Base-by-base conservation (phyloP, 2,329 filamentous ascomycete species). In the Trichoderma guizhouense region DNA sequence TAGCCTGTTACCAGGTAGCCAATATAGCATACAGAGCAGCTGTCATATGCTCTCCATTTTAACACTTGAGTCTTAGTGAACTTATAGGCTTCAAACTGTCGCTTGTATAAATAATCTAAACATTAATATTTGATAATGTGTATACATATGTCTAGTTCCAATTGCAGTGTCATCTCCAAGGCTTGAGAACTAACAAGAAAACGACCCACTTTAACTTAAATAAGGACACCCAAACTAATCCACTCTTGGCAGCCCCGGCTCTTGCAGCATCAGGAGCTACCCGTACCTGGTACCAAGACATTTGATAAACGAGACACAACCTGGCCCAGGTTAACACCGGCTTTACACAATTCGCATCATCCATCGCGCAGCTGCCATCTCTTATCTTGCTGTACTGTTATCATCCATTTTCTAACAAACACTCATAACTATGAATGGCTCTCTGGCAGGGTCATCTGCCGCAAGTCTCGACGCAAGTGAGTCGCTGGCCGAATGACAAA, bases 401-500 rank as follows among this genome's bases (percentile, higher is more conserved):
- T 15, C 11, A 21, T 12, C 55, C 7, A n/a, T 39, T 43, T 39
- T 8, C 24, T 8, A 28, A 6, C 14, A 4, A 8, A 24, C 21
- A 18, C 4, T 47, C 9, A 43, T 28, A 43, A 74, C 66, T 30
- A 86, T 85, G 84, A 85, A 84, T 72, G 82, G 82, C 58, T 76
- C 74, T 69, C 72, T 79, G 60, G 76, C 78, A 53, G 82, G 82
- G 30, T 74, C 78, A 53, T 78, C 80, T 75, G 82, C 83, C 61
- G 78, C 80, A 75, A 83, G 83, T 72, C 78, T 86, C 69, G 84
- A 86, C 77, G 81, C 83, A 78, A 83, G 85, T 86, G 74, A 80
- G 62, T 74, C 64, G 26, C 18, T 71, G 69, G 24, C 36, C 69
- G 47, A 39, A 71, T 72, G 64, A 57, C 71, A 66, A 70, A 72